Conservation (phyloP, 2,329 filamentous ascomycete genomes). For the Didymella pomorum region DNA sequence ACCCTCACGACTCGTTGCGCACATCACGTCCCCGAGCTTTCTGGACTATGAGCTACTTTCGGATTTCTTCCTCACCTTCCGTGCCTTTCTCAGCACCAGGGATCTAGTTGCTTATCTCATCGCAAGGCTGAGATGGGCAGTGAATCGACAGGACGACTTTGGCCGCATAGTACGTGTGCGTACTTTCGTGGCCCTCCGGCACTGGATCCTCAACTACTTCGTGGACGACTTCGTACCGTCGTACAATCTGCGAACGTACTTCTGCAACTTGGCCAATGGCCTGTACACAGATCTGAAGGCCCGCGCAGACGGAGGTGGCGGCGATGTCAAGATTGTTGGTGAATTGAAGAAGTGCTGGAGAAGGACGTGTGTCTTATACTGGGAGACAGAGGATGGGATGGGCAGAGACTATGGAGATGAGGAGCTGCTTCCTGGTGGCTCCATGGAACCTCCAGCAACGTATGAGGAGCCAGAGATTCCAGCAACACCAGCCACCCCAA, state of each 20-base stretch:
- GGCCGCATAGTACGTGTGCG: constrained; percentile 95
- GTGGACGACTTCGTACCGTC: constrained; percentile 89
- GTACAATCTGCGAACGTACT: constrained; percentile 74
- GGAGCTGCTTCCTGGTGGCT: constrained; percentile 79
- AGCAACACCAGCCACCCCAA: constrained; percentile 34
- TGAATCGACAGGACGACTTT: constrained; percentile 79
- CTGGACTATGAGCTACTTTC: constrained; percentile 97
- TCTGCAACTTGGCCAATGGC: constrained; percentile 80
- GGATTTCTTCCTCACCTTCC: constrained; percentile 96
- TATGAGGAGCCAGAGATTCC: constrained; percentile 31
- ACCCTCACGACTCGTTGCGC: constrained; percentile 87
- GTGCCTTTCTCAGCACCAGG: constrained; percentile 79
- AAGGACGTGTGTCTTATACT: constrained; percentile 86
- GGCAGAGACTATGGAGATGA: constrained; percentile 66
- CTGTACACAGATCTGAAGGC: constrained; percentile 62
- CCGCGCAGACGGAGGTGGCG: constrained; percentile 62
- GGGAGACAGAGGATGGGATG: constrained; percentile 77
- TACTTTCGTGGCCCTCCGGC: constrained; percentile 91
- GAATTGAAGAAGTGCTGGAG: constrained; percentile 99
- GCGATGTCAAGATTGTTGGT: constrained; percentile 83
- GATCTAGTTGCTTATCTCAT: constrained; percentile 85
- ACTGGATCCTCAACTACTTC: constrained; percentile 99
- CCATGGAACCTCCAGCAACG: constrained; percentile 55
- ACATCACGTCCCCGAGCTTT: constrained; percentile 95
- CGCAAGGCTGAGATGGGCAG: constrained; percentile 85